A percentile compares a stretch with the other conserved stretches of the same genome.
These are phyloP conservation scores for Fusarium veterinarium DNA, from an alignment of 2,329 filamentous ascomycete genomes.

Conservation along the genomic window DNA sequence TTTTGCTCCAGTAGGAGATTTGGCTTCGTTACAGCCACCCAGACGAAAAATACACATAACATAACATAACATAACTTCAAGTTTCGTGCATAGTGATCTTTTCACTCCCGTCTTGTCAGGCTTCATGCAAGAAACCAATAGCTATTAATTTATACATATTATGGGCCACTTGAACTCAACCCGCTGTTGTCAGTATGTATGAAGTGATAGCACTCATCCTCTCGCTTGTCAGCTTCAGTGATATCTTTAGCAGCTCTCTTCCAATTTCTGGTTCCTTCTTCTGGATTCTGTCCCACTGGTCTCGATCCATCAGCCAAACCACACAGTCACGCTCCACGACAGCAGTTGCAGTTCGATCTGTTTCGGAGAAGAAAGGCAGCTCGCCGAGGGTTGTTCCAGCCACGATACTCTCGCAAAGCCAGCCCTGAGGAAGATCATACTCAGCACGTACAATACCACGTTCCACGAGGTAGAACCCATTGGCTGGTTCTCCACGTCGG, in stretches of 20 bases:
- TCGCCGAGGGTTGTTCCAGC: conserved; percentile 96
- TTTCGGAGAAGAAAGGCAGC: conserved; percentile 95
- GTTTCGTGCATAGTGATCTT: not conserved
- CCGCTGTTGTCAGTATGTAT: conserved; percentile 63
- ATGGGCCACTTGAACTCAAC: conserved; percentile 42
- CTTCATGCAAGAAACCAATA: not conserved
- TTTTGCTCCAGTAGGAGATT: no score
- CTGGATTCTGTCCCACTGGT: conserved; percentile 79
- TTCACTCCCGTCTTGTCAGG: not conserved
- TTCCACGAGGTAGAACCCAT: conserved; percentile 92
- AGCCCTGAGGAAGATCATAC: conserved; percentile 90
- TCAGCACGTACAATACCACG: conserved; percentile 89
- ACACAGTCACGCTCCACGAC: conserved; percentile 84
- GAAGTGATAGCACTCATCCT: conserved; percentile 80
- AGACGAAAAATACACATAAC: no score
- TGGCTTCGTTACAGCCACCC: no score
- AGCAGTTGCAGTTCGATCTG: conserved; percentile 86
- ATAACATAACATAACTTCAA: no score
- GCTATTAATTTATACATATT: conserved; percentile 3
- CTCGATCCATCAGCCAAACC: conserved; percentile 81
- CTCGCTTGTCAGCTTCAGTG: conserved; percentile 94
- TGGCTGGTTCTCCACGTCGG: conserved; percentile 77
- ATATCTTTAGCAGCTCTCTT: conserved; percentile 84
- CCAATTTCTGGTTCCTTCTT: conserved; percentile 80
- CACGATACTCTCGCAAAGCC: conserved; percentile 90